Evolutionary conservation across 257 asterid genomes (phyloP).

Genomic region (Primulina eburnea): DNA sequence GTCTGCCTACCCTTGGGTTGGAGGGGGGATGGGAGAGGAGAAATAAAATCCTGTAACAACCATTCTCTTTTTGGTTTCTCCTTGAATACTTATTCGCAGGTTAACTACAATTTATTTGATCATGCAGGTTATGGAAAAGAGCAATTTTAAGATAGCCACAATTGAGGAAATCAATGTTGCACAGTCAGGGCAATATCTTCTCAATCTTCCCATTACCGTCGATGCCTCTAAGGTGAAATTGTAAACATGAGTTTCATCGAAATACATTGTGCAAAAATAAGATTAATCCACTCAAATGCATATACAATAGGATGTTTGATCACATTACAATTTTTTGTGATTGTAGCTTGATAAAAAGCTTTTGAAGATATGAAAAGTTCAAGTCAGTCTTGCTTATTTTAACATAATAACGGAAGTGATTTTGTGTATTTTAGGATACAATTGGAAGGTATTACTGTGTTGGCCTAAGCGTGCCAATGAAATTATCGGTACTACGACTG

Average conservation of each 20-base stretch:
- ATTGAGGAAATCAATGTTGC: constrained; percentile 91
- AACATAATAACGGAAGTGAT: background rate
- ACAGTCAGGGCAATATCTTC: constrained; percentile 88
- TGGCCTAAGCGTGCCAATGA: constrained; percentile 91
- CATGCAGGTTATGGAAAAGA: constrained; percentile 78
- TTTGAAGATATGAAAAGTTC: constrained; percentile 21
- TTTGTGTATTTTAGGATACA: constrained; percentile 48
- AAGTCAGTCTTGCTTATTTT: background rate
- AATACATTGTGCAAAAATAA: constrained; percentile 4
- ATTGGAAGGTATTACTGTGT: constrained; percentile 81
- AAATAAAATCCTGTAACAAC: background rate
- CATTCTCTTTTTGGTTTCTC: constrained; percentile 11
- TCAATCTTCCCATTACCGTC: constrained; percentile 87
- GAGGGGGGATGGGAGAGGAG: constrained; percentile 18
- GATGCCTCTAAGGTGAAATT: constrained; percentile 82
- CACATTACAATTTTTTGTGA: constrained; percentile 27
- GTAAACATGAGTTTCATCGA: constrained; percentile 10
- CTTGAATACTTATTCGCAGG: constrained; percentile 19
- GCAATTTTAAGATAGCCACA: constrained; percentile 87
- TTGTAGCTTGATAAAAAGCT: constrained; percentile 85
- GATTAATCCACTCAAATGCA: background rate
- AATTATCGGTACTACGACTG: constrained; percentile 93
- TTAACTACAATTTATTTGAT: constrained; percentile 3
- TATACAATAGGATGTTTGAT: constrained; percentile 13
- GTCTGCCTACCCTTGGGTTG: constrained; percentile 2